Evolutionary conservation across 2,329 filamentous ascomycete species (phyloP), one percentile per base, ranked within the genome.

Genomic region (Septoria linicola): DNA sequence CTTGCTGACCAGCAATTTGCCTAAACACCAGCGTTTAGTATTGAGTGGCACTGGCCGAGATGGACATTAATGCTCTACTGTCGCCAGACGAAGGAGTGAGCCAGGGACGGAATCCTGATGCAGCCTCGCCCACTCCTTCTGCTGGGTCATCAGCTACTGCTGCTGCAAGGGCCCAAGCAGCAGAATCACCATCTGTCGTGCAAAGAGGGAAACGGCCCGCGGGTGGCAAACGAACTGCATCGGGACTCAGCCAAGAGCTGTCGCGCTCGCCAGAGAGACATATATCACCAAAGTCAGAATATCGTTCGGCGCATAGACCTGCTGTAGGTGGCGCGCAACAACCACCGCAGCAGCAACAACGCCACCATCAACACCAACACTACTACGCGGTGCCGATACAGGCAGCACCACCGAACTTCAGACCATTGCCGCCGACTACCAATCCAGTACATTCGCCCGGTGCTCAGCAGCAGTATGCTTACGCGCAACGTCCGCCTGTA

Each of bases 51-150:
- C 19, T 17, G 23, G 39, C 30, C 40, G 47, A 40, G 36, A 77
- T 77, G 75, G 72, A 77, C 60, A 77, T 77, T 69, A 74, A 74
- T 61, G 73, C 72, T 40, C 66, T 77, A 44, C 62, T 77, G 44
- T 76, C 73, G 62, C 74, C 75, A 32, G 72, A 73, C 55, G 72
- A 76, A 51, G 71, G 71, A 60, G 66, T 72, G 3, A 20, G 13
- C 6, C 16, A 17, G 13, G 43, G 30, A 20, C 7, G 19, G 8
- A 25, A 20, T 30, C 13, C 36, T 4, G 4, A 17, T 30, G 14
- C 27, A n/a, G n/a, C n/a, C n/a, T n/a, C n/a, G n/a, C n/a, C n/a
- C 3, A 8, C 32, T 10, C 19, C 43, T 13, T 25, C 20, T n/a
- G 43, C n/a, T 13, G 32, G 3, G 25, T 19, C 32, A 25, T 14